phyloP scores from a whole-genome alignment of 306 rosid species.

The Glycine latifolia region DNA sequence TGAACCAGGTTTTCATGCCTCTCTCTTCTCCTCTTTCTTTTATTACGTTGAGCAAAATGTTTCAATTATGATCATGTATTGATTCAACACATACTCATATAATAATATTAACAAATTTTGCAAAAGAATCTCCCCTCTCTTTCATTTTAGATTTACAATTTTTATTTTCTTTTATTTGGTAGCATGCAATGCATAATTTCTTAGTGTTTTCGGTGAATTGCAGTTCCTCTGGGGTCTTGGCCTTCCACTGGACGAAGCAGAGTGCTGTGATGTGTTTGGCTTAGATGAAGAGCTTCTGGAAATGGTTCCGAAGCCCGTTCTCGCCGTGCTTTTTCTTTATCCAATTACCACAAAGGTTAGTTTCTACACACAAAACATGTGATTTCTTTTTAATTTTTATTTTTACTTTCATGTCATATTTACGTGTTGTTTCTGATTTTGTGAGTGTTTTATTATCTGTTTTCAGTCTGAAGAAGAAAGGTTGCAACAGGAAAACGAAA shows the following conservation, averaged over 20 bases:
- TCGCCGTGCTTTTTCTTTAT: slow-evolving; percentile 93
- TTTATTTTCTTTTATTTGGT: not conserved
- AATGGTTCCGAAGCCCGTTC: slow-evolving; percentile 97
- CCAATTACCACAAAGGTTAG: slow-evolving; percentile 78
- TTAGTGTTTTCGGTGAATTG: slow-evolving; percentile 39
- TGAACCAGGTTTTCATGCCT: slow-evolving; percentile 75
- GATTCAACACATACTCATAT: not conserved
- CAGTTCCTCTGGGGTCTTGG: slow-evolving; percentile 96
- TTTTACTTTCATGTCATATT: not conserved
- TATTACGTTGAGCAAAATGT: too few species aligned
- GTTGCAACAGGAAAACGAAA: slow-evolving; percentile 63
- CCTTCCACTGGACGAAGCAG: slow-evolving; percentile 71
- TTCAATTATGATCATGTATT: not conserved
- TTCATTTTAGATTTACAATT: not conserved
- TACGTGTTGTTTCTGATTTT: slow-evolving; percentile 34
- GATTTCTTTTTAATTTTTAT: not conserved
- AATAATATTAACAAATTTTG: not conserved
- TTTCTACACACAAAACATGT: slow-evolving; percentile 15
- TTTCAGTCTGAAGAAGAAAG: slow-evolving; percentile 92
- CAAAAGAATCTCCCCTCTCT: not conserved
- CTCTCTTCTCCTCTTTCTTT: not conserved
- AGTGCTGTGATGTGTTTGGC: slow-evolving; percentile 89
- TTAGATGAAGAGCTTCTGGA: slow-evolving; percentile 86
- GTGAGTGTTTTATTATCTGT: slow-evolving; percentile 22
- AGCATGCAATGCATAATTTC: slow-evolving; percentile 14